phyloP scores from a whole-genome alignment of 169 alveolate genomes.

The Babesia sp. region DNA sequence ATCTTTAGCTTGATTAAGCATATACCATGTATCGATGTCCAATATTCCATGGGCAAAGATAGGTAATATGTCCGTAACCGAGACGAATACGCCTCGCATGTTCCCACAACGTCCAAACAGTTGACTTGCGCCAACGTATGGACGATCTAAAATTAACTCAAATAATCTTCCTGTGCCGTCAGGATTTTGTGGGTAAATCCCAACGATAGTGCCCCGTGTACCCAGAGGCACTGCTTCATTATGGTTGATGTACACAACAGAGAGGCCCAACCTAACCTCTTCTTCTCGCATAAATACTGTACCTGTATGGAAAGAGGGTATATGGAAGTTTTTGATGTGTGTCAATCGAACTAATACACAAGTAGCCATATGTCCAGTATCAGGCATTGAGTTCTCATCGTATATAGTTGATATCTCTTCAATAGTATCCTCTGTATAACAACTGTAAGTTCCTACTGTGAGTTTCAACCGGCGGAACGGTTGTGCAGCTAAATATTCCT shows the following conservation, averaged over 20 bases:
- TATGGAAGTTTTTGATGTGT: conserved; percentile 50
- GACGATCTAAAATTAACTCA: conserved; percentile 43
- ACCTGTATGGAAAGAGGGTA: conserved; percentile 53
- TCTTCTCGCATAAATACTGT: conserved; percentile 11
- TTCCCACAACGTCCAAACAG: conserved; percentile 55
- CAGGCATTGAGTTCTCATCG: neutral
- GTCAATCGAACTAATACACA: conserved; percentile 47
- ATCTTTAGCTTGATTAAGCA: conserved; percentile 21
- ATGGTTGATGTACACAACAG: conserved; percentile 61
- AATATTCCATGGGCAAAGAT: neutral
- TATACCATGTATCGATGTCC: conserved; percentile 11
- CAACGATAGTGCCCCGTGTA: conserved; percentile 57
- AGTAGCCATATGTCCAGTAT: neutral
- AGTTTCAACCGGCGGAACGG: conserved; percentile 47
- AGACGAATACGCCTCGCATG: conserved; percentile 62
- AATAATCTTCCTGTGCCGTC: conserved; percentile 17
- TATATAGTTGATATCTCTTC: neutral
- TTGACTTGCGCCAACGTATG: conserved; percentile 26
- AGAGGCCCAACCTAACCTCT: conserved; percentile 41
- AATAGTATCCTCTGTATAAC: conserved; percentile 15
- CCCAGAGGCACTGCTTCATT: conserved; percentile 59
- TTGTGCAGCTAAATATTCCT: conserved; percentile 11
- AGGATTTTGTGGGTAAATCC: conserved; percentile 55
- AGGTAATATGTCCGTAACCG: conserved; percentile 29
- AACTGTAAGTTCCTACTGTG: conserved; percentile 35